Conservation (phyloP, 2,329 filamentous ascomycete genomes). For the Colletotrichum sp. region DNA sequence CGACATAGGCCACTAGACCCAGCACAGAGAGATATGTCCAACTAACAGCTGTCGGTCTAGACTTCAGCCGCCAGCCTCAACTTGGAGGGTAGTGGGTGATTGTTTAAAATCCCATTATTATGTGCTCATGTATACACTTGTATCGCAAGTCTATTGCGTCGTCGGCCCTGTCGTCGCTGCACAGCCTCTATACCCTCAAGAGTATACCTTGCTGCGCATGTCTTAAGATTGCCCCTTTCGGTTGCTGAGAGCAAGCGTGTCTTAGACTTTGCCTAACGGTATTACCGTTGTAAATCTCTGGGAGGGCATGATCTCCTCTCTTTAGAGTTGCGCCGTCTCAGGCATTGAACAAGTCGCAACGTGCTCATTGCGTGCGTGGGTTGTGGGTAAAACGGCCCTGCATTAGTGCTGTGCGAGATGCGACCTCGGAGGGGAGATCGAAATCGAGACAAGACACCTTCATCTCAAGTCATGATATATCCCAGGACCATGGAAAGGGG, state of each 20-base stretch:
- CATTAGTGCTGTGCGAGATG: neutral
- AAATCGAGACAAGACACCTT: neutral
- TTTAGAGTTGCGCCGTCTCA: neutral
- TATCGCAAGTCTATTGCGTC: neutral
- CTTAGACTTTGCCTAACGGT: neutral
- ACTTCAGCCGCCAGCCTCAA: neutral
- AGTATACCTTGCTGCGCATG: neutral
- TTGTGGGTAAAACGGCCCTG: neutral
- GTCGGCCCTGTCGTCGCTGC: neutral
- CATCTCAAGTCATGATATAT: neutral
- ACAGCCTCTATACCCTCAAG: neutral
- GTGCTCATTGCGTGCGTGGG: neutral
- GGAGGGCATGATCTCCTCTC: neutral
- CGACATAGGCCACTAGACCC: neutral
- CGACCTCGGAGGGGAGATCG: neutral
- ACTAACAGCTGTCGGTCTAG: neutral
- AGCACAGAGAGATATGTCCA: rapidly evolving
- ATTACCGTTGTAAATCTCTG: neutral
- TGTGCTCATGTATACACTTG: neutral
- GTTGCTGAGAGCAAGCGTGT: neutral
- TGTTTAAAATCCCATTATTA: neutral
- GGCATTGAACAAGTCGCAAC: neutral
- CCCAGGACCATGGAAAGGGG: neutral
- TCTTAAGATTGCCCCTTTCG: neutral
- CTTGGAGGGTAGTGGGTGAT: neutral